These are phyloP conservation scores for Ustilago cynodontis DNA, from an alignment of 1,284 basidiomycete genomes.

Conservation along the genomic window DNA sequence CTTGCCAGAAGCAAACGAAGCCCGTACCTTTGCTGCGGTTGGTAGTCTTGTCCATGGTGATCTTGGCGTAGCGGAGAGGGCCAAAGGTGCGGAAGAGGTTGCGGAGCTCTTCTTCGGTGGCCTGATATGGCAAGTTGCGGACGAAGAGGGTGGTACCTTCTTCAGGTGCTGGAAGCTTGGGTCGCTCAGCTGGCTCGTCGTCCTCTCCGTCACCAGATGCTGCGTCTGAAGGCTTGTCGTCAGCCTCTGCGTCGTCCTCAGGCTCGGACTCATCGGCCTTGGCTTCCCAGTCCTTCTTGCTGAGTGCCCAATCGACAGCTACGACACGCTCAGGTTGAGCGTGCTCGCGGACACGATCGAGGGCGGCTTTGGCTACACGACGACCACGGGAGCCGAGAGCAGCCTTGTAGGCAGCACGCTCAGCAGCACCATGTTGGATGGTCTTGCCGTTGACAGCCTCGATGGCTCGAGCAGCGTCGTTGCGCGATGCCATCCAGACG, in stretches of 20 bases:
- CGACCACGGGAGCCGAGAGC: conserved; percentile 76
- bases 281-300: conserved; percentile 91
- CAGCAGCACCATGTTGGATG: conserved; percentile 77
- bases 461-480: conserved; percentile 87
- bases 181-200: conserved; percentile 54
- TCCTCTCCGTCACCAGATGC: conserved; percentile 67
- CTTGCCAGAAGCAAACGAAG: conserved; percentile 98
- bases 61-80: conserved; percentile 90
- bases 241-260: conserved; percentile 70
- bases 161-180: conserved; percentile 59
- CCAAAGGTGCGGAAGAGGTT: conserved; percentile 77
- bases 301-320: conserved; percentile 96
- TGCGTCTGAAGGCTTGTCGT: conserved; percentile 62
- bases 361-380: conserved; percentile 75
- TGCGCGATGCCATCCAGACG: conserved; percentile 89
- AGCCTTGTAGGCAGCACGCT: conserved; percentile 76
- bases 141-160: conserved; percentile 90
- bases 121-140: conserved; percentile 91
- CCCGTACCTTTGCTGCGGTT: conserved; percentile 92
- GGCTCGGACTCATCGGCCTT: conserved; percentile 72
- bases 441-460: conserved; percentile 85
- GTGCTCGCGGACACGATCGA: conserved; percentile 47
- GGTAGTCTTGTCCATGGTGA: conserved; percentile 86
- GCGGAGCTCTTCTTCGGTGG: conserved; percentile 71
- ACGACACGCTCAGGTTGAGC: conserved; percentile 77